Conservation (phyloP, 495 filamentous ascomycete species). For the Hyphodiscus hymeniophilus region DNA sequence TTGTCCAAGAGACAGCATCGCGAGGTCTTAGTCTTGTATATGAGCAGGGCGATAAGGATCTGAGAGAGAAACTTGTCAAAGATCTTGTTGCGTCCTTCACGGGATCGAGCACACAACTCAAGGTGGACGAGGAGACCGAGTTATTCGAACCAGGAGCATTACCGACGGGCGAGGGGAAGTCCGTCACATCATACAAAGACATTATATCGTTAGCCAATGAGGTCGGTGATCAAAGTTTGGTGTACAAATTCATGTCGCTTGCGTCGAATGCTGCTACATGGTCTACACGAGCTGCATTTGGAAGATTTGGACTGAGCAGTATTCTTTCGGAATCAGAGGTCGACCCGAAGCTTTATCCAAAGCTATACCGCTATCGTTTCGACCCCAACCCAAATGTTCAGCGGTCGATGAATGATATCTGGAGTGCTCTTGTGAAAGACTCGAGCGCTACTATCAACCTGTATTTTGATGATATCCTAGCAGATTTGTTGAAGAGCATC, state of each 20-base stretch:
- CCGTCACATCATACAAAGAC: conserved; percentile 88
- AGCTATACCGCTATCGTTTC: conserved; percentile 88
- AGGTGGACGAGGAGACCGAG: conserved; percentile 80
- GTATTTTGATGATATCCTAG: conserved; percentile 78
- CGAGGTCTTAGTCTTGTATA: conserved; percentile 85
- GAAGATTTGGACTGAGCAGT: conserved; percentile 82
- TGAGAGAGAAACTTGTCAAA: conserved; percentile 75
- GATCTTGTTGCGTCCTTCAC: conserved; percentile 87
- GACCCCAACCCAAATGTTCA: conserved; percentile 91
- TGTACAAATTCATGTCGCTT: conserved; percentile 95
- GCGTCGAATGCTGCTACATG: conserved; percentile 92
- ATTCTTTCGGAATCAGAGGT: conserved; percentile 84
- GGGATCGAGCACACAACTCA: conserved; percentile 60
- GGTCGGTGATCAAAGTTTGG: conserved; percentile 86
- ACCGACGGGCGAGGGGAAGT: conserved; percentile 82
- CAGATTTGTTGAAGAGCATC: conserved; percentile 76
- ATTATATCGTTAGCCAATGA: conserved; percentile 90
- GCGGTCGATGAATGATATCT: conserved; percentile 94
- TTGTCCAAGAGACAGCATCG: conserved; percentile 92
- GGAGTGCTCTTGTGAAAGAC: conserved; percentile 87
- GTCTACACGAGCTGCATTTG: conserved; percentile 91
- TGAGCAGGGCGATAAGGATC: conserved; percentile 72
- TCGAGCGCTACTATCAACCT: conserved; percentile 59
- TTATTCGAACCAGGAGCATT: conserved; percentile 90
- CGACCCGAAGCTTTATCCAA: conserved; percentile 90